phyloP scores from a whole-genome alignment of 2,329 filamentous ascomycete species.

The Arthrobotrys sinensis region DNA sequence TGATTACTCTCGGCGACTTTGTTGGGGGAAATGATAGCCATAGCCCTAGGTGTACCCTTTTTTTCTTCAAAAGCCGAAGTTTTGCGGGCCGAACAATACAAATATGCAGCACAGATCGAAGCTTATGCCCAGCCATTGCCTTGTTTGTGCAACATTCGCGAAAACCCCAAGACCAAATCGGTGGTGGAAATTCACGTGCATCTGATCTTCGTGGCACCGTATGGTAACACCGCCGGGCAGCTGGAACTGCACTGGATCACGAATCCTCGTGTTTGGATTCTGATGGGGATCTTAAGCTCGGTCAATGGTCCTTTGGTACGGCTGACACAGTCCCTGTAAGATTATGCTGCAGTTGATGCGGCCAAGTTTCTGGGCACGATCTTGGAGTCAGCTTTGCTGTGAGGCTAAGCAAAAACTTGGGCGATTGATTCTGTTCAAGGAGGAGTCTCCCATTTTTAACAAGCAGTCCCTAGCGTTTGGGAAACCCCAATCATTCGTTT shows the following conservation, averaged over 20 bases:
- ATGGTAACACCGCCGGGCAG: constrained; percentile 12
- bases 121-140: constrained; percentile 22
- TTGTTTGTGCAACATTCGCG: constrained; percentile 23
- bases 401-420: constrained; percentile 46
- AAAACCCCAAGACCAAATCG: constrained; percentile 10
- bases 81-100: constrained; percentile 11
- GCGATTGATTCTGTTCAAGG: constrained; percentile 8
- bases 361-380: constrained; percentile 57
- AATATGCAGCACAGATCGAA: constrained; percentile 13
- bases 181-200: constrained; percentile 26
- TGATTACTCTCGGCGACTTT: not conserved
- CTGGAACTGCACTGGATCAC: not conserved
- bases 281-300: not conserved
- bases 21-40: constrained; percentile 16
- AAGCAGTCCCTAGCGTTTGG: constrained; percentile 49
- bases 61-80: constrained; percentile 28
- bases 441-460: constrained; percentile 9
- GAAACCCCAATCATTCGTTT: constrained; percentile 42
- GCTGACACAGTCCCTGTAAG: constrained; percentile 57
- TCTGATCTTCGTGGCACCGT: constrained; percentile 10
- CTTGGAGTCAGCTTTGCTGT: constrained; percentile 50
- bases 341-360: constrained; percentile 52
- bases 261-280: constrained; percentile 8
- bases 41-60: not conserved
- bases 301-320: constrained; percentile 23